Base-by-base conservation (phyloP, 129 eudicot species). In the Solidago caesia region DNA sequence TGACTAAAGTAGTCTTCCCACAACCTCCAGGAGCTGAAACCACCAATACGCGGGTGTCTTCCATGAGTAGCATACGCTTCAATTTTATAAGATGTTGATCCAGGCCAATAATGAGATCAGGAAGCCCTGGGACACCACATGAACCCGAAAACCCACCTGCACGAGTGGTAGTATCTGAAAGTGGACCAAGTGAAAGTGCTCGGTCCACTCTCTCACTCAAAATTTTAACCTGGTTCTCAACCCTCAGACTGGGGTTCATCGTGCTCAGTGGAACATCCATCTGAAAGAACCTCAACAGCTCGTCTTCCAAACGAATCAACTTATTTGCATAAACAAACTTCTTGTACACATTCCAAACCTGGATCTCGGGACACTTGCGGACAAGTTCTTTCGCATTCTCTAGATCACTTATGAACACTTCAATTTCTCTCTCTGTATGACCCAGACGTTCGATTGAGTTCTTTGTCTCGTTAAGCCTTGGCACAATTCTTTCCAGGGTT, bases 1-100 rank as follows among this genome's bases (percentile, higher is more conserved):
- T 82, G 12, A 84, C 92, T 79, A 83, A 70, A 0, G 86, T 79
- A 29, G 87, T 83, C 68, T 83, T 83, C 57, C 87, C 87, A 49
- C 87, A 75, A 3, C 87, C 87, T 45, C 84, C 87, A 0, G 84
- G 79, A 79, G 82, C 87, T 66, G 87, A 71, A 66, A 83, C 29
- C 6, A 70, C 67, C 25, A 83, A n/a, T n/a, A 75, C 79, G 15
- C 67, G 69, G 2, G 5, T 63, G n/a, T 59, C 79, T 49, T 65
- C 68, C 43, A 47, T 70, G 7, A 83, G 75, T 68, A 83, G 16
- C 78, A 1, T 16, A 65, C 6, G 6, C 51, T 65, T 65, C 52
- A 15, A 44, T 14, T 15, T 27, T 4, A 2, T 5, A 14, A n/a
- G 70, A 65, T 2, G 70, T 0, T 11, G 51, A 3, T 65, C 39